Percentiles rank a stretch among this genome's conserved stretches.
Evolutionary conservation across 2,329 filamentous ascomycete species (phyloP).

Genomic region (Neoascochyta sp.): DNA sequence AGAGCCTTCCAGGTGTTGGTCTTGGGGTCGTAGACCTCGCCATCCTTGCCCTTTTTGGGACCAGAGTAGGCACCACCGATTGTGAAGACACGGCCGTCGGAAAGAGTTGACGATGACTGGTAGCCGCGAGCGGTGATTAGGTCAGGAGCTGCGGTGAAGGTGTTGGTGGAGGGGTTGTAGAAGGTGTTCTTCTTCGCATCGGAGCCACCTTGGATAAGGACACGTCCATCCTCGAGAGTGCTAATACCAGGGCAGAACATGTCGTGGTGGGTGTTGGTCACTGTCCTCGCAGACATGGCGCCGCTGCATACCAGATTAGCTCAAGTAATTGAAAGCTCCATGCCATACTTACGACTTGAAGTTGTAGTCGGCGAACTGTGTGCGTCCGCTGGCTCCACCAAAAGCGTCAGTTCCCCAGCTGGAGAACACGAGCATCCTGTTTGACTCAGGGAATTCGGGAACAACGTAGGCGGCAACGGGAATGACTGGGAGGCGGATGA

Average conservation of each 20-base stretch:
- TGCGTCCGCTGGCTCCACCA: slow-evolving; percentile 18
- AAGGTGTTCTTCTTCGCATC: slow-evolving; percentile 20
- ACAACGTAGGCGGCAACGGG: slow-evolving; percentile 29
- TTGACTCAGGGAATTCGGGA: slow-evolving; percentile 20
- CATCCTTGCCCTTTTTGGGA: slow-evolving; percentile 19
- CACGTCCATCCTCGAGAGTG: slow-evolving; percentile 19
- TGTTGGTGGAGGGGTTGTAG: slow-evolving; percentile 20
- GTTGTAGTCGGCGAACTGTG: slow-evolving; percentile 27
- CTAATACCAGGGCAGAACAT: slow-evolving; percentile 29
- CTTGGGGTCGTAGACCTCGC: slow-evolving; percentile 19
- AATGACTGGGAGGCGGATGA: slow-evolving; percentile 25
- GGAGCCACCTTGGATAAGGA: slow-evolving; percentile 23
- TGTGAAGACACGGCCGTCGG: slow-evolving; percentile 21
- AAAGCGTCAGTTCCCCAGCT: slow-evolving; percentile 27
- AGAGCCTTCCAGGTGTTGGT: slow-evolving; percentile 21
- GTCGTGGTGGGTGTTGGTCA: slow-evolving; percentile 24
- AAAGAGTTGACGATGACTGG: slow-evolving; percentile 17
- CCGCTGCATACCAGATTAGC: slow-evolving; percentile 10
- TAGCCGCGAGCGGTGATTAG: slow-evolving; percentile 25
- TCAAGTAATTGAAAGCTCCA: rapidly evolving
- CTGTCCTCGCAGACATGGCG: slow-evolving; percentile 18
- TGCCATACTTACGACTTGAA: slow-evolving; percentile 16
- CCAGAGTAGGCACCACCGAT: slow-evolving; percentile 27
- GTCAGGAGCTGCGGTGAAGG: slow-evolving; percentile 15
- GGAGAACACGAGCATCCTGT: slow-evolving; percentile 23